Evolutionary conservation across 768 basidiomycete genomes (phyloP).

Genomic region (Leucosporidium scottii): DNA sequence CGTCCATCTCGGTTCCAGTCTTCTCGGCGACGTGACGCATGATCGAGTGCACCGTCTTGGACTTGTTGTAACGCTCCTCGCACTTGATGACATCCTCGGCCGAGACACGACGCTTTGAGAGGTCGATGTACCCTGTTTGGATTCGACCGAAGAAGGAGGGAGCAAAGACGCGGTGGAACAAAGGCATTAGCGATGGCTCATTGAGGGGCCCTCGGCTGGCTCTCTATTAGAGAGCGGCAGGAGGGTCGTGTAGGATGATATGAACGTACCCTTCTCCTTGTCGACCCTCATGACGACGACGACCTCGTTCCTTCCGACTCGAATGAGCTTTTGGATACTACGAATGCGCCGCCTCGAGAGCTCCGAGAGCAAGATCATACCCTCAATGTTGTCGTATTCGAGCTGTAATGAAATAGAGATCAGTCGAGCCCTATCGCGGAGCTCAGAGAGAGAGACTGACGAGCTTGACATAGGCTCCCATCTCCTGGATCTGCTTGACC

Average conservation of each 20-base stretch:
- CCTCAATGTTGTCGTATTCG: slow-evolving; percentile 98
- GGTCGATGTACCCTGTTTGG: slow-evolving; percentile 86
- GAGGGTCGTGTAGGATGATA: slow-evolving; percentile 27
- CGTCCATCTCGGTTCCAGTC: slow-evolving; percentile 54
- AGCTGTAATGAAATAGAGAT: slow-evolving; percentile 52
- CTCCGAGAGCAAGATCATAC: slow-evolving; percentile 99
- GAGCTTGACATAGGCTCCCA: slow-evolving; percentile 98
- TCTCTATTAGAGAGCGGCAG: background rate
- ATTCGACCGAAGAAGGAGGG: background rate
- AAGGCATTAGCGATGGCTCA: background rate
- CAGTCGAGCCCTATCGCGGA: background rate
- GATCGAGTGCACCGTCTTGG: slow-evolving; percentile 88
- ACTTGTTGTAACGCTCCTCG: slow-evolving; percentile 97
- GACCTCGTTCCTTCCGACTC: slow-evolving; percentile 95
- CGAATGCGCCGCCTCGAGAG: slow-evolving; percentile 91
- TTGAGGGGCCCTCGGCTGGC: background rate
- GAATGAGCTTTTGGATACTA: slow-evolving; percentile 94
- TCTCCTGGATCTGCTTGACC: slow-evolving; percentile 97
- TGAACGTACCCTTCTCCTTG: slow-evolving; percentile 80
- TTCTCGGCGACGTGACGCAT: slow-evolving; percentile 61
- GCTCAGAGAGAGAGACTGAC: slow-evolving; percentile 45
- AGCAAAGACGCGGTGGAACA: background rate
- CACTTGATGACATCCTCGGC: slow-evolving; percentile 98
- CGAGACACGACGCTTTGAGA: slow-evolving; percentile 95
- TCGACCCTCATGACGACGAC: slow-evolving; percentile 96